Evolutionary conservation across 169 alveolate genomes (phyloP).

Genomic region (Theileria parva): DNA sequence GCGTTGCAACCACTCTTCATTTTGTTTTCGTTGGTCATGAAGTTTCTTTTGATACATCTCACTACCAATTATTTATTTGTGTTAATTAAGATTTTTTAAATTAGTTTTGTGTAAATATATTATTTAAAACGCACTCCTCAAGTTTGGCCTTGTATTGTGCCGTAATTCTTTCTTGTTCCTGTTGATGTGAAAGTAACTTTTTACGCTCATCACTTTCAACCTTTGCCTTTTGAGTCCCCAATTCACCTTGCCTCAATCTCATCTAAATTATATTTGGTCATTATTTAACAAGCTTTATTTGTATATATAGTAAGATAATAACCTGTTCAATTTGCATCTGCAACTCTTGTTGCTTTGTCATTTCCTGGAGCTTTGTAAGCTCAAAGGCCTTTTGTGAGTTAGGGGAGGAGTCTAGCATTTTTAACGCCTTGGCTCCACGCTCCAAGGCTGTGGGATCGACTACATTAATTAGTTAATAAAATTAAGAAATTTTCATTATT

Average conservation of each 20-base stretch:
- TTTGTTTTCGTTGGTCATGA: slow-evolving; percentile 90
- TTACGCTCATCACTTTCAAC: slow-evolving; percentile 90
- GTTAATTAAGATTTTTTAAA: not conserved
- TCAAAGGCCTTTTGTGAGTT: slow-evolving; percentile 95
- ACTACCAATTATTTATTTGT: not conserved
- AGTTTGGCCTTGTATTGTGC: slow-evolving; percentile 91
- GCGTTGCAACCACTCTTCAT: slow-evolving; percentile 89
- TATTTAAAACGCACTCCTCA: slow-evolving; percentile 76
- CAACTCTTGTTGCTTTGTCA: slow-evolving; percentile 91
- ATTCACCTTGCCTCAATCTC: slow-evolving; percentile 70
- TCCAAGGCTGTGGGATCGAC: slow-evolving; percentile 98
- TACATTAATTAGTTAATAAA: not conserved
- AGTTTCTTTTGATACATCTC: slow-evolving; percentile 90
- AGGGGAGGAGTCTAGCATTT: slow-evolving; percentile 90
- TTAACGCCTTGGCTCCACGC: slow-evolving; percentile 98
- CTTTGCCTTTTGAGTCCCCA: slow-evolving; percentile 73
- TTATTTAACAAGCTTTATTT: not conserved
- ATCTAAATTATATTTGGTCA: slow-evolving; percentile 33
- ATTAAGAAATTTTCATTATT: not conserved
- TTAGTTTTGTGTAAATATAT: not conserved
- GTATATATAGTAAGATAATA: not conserved
- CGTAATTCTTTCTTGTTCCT: slow-evolving; percentile 90
- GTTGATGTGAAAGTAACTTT: slow-evolving; percentile 88
- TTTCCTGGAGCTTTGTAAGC: slow-evolving; percentile 91
- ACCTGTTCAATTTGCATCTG: slow-evolving; percentile 87